phyloP scores from a whole-genome alignment of 352 stramenopile species.

The Pythium brachiatum region DNA sequence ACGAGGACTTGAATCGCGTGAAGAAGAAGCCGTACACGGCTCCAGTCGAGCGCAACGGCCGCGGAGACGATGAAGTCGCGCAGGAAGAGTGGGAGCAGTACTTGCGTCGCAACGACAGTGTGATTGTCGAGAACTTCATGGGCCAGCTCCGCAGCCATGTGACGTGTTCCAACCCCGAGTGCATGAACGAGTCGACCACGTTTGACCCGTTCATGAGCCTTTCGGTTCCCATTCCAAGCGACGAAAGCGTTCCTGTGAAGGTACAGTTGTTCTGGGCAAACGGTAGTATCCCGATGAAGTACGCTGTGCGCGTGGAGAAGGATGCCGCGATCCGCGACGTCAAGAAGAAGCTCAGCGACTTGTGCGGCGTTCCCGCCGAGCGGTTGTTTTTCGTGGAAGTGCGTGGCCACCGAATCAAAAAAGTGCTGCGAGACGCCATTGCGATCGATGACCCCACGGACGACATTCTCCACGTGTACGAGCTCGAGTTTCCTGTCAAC shows the following conservation, averaged over 20 bases:
- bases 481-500: slow-evolving; percentile 74
- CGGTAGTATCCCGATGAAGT: slow-evolving; percentile 73
- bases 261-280: slow-evolving; percentile 76
- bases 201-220: slow-evolving; percentile 91
- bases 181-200: slow-evolving; percentile 74
- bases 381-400: slow-evolving; percentile 76
- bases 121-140: slow-evolving; percentile 91
- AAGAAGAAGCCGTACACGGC: slow-evolving; percentile 78
- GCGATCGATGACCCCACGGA: slow-evolving; percentile 50
- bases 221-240: slow-evolving; percentile 82
- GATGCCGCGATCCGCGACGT: slow-evolving; percentile 52
- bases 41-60: slow-evolving; percentile 67
- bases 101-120: slow-evolving; percentile 89
- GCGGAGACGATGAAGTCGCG: slow-evolving; percentile 62
- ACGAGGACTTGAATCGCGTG: slow-evolving; percentile 91
- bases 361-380: slow-evolving; percentile 41
- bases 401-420: slow-evolving; percentile 64
- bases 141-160: slow-evolving; percentile 87
- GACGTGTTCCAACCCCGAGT: slow-evolving; percentile 76
- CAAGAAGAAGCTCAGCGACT: slow-evolving; percentile 52
- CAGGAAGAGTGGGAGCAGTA: slow-evolving; percentile 84
- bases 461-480: slow-evolving; percentile 79
- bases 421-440: slow-evolving; percentile 40
- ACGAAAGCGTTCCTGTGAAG: slow-evolving; percentile 51
- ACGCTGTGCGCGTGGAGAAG: slow-evolving; percentile 57